phyloP scores from a whole-genome alignment of 306 rosid species.

The Gillenia trifoliata region DNA sequence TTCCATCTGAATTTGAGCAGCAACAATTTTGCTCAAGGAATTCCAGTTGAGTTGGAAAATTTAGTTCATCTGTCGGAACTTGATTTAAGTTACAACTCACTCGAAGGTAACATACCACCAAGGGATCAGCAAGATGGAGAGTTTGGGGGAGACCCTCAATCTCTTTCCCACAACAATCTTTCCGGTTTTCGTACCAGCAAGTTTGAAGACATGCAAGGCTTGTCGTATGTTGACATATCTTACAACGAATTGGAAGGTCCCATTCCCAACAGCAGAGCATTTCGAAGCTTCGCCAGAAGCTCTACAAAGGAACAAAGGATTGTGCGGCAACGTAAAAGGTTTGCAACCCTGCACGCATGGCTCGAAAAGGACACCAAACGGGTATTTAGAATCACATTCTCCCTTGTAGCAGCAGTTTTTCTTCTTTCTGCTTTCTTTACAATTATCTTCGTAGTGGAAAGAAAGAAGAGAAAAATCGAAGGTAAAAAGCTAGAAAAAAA shows the following conservation, averaged over 20 bases:
- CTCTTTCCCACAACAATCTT: slow-evolving; percentile 32
- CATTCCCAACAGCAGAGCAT: background rate
- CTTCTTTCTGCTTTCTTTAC: background rate
- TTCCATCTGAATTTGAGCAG: too few species aligned
- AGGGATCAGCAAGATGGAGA: slow-evolving; percentile 9
- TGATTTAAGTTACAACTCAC: slow-evolving; percentile 27
- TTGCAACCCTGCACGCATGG: background rate
- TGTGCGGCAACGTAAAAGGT: background rate
- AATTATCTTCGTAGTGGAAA: too few species aligned
- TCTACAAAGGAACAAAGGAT: background rate
- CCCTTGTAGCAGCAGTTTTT: background rate
- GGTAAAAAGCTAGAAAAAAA: background rate
- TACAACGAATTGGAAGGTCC: background rate
- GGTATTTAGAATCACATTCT: background rate
- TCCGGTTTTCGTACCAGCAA: slow-evolving; percentile 14
- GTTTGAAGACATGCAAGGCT: background rate
- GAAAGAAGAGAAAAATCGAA: background rate
- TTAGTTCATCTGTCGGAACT: slow-evolving; percentile 8
- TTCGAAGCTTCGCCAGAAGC: background rate
- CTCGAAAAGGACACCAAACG: background rate
- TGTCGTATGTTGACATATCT: background rate
- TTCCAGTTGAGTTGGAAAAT: slow-evolving; percentile 16
- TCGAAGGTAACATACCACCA: slow-evolving; percentile 21
- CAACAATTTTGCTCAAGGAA: background rate
- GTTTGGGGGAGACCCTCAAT: slow-evolving; percentile 11